Percentiles rank a stretch among this genome's conserved stretches.
Conservation (phyloP, 75 land plant species). For the Adiantum capillusveneris region DNA sequence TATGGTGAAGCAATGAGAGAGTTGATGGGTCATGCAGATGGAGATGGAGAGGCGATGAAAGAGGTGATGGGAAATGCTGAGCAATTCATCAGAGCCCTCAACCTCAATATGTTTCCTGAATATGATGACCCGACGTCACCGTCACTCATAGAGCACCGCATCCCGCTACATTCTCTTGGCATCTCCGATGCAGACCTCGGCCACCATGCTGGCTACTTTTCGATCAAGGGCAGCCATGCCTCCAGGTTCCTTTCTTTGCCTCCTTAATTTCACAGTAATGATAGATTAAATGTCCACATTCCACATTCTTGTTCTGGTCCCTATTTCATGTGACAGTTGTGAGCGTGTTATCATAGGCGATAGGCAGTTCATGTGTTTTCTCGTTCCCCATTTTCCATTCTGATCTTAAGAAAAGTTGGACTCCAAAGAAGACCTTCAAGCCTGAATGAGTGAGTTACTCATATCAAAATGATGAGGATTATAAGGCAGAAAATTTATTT, state of each 20-base stretch:
- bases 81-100: background rate
- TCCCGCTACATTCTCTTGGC: background rate
- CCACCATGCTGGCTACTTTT: constrained; percentile 91
- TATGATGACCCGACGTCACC: background rate
- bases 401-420: too few relatives aligned
- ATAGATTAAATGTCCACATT: background rate
- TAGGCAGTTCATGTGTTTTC: background rate
- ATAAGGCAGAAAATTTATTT: background rate
- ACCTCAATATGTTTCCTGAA: background rate
- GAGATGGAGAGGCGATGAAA: too few relatives aligned
- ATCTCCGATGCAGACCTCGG: constrained; percentile 60
- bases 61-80: constrained; percentile 1
- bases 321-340: too few relatives aligned
- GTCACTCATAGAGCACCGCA: background rate
- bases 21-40: too few relatives aligned
- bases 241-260: constrained; percentile 78
- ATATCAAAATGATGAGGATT: background rate
- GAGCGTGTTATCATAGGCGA: background rate
- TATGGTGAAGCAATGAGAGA: too few relatives aligned
- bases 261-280: background rate
- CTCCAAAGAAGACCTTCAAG: too few relatives aligned
- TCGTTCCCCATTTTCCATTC: background rate
- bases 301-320: background rate
- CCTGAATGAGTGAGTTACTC: background rate
- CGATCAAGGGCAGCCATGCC: constrained; percentile 50